Base-by-base conservation (phyloP, 164 flowering plant genomes). In the Kingdonia uniflora region DNA sequence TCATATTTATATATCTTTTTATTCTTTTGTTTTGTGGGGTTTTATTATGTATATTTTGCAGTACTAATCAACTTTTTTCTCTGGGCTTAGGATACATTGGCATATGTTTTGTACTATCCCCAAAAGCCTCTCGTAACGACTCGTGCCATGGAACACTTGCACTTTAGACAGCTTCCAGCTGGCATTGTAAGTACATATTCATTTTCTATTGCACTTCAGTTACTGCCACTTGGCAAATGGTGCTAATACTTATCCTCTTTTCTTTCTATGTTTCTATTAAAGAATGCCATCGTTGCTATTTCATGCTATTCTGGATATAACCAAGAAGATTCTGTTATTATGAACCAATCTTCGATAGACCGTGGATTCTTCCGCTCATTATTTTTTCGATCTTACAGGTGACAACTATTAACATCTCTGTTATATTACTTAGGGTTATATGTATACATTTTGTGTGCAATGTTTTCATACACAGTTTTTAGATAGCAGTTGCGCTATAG, bases 281-380 rank as follows among this genome's bases (percentile, higher is more conserved):
- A 86, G 95, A 94, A 89, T 71, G 90, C 96, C 5, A 87, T 94
- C 63, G 97, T 89, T 62, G 95, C 96, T 40, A 89, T 94, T 72
- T 67, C 96, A 13, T 94, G 97, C 73, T 89, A 89, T 65, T 94
- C 99, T 53, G 99, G 96, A 29, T 89, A 89, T 63, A 94, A 94
- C 56, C 94, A 94, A 74, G 97, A 94, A 74, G 99, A 89, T 71
- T 94, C 96, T 61, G 95, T 94, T 29, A 94, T 89, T 26, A 94
- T 94, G 99, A 94, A 94, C 45, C 97, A 94, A 49, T 89, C 99
- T n/a, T 85, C 99, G n/a, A 79, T 89, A 22, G 97, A 89, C 53
- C 96, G 96, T 68, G 99, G 99, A 35, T 89, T 94, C 68, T 94
- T 89, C 65, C 65, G 96, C 46, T 94, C 95, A 16, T 73, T 89